Conservation (phyloP, 2,329 filamentous ascomycete species). For the Tolypocladium tropicale region DNA sequence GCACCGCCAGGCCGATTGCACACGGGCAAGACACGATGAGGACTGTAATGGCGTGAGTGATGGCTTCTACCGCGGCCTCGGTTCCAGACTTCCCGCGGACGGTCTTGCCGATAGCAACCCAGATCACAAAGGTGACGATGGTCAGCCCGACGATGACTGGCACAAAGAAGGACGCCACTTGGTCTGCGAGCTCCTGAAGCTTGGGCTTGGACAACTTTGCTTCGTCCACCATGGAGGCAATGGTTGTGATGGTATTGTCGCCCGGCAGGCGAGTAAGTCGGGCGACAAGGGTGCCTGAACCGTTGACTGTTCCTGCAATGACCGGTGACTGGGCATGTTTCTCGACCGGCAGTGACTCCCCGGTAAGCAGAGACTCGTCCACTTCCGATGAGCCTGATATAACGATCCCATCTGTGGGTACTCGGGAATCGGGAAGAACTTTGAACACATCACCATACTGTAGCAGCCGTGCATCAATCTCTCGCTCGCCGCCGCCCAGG, state of each 20-base stretch:
- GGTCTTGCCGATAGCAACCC: slow-evolving; percentile 49
- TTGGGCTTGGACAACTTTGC: slow-evolving; percentile 59
- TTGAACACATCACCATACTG: slow-evolving; percentile 63
- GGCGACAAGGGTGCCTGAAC: slow-evolving; percentile 48
- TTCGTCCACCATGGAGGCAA: slow-evolving; percentile 61
- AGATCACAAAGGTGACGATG: slow-evolving; percentile 48
- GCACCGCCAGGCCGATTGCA: slow-evolving; percentile 62
- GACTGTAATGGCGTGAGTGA: slow-evolving; percentile 64
- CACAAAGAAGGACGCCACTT: slow-evolving; percentile 58
- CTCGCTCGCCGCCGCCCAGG: slow-evolving; percentile 18
- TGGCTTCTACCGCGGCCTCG: slow-evolving; percentile 45
- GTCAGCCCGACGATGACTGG: slow-evolving; percentile 52
- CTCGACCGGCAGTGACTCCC: slow-evolving; percentile 51
- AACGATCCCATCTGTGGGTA: slow-evolving; percentile 63
- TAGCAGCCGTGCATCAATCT: slow-evolving; percentile 56
- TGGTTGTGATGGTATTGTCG: slow-evolving; percentile 62
- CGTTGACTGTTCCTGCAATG: slow-evolving; percentile 61
- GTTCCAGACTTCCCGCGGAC: slow-evolving; percentile 28
- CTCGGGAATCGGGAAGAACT: slow-evolving; percentile 44
- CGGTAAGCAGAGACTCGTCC: slow-evolving; percentile 71
- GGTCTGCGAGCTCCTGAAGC: slow-evolving; percentile 58
- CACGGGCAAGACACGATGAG: slow-evolving; percentile 72
- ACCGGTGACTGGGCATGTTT: slow-evolving; percentile 45
- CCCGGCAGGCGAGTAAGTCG: slow-evolving; percentile 50
- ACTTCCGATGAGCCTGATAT: slow-evolving; percentile 53